phyloP scores from a whole-genome alignment of 2,329 filamentous ascomycete genomes.

The Ustilaginoidea virens region DNA sequence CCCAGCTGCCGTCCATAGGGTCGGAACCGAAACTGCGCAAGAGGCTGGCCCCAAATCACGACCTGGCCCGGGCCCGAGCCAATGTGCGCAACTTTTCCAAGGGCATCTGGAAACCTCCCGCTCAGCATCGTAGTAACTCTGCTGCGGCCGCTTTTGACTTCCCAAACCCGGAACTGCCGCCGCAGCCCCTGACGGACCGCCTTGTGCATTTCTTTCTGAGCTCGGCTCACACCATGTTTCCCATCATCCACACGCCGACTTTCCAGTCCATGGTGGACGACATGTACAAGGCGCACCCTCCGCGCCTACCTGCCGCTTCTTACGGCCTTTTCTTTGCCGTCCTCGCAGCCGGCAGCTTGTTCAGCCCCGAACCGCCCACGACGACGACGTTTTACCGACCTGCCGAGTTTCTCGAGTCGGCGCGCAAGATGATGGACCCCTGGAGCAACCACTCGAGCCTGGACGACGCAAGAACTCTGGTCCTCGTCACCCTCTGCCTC shows the following conservation, averaged over 20 bases:
- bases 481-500: constrained; percentile 65
- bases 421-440: constrained; percentile 56
- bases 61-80: constrained; percentile 54
- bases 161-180: constrained; percentile 50
- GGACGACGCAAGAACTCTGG: constrained; percentile 56
- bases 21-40: constrained; percentile 49
- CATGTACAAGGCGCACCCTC: constrained; percentile 53
- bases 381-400: constrained; percentile 36
- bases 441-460: constrained; percentile 68
- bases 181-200: constrained; percentile 52
- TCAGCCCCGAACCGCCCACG: constrained; percentile 39
- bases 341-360: constrained; percentile 68
- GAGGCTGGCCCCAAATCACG: constrained; percentile 44
- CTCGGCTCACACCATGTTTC: constrained; percentile 65
- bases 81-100: constrained; percentile 61
- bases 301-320: constrained; percentile 49
- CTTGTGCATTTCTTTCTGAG: constrained; percentile 62
- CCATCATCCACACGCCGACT: constrained; percentile 76
- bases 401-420: constrained; percentile 54
- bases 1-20: constrained; percentile 49
- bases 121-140: constrained; percentile 40
- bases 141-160: constrained; percentile 33
- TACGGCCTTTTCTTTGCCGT: constrained; percentile 69
- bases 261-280: constrained; percentile 64
- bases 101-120: constrained; percentile 67